phyloP scores from a whole-genome alignment of 257 asterid genomes.

The Nicotiana paniculata region DNA sequence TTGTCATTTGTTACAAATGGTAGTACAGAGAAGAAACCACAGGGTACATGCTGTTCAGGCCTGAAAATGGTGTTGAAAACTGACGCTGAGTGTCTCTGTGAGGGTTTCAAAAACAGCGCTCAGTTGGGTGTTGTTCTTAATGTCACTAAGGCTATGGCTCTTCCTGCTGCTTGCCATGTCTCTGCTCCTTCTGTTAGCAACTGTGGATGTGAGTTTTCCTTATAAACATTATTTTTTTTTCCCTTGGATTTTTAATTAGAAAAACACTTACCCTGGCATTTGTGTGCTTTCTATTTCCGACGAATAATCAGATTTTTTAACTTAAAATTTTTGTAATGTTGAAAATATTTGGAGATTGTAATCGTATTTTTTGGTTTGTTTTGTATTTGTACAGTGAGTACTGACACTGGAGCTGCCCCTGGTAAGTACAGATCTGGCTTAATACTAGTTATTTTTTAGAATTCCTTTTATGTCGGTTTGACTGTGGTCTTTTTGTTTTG shows the following conservation, averaged over 20 bases:
- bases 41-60: slow-evolving; percentile 70
- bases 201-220: slow-evolving; percentile 56
- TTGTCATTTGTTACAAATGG: slow-evolving; percentile 59
- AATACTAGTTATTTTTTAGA: background rate
- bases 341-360: background rate
- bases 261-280: background rate
- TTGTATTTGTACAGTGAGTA: slow-evolving; percentile 37
- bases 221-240: background rate
- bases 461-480: background rate
- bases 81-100: slow-evolving; percentile 70
- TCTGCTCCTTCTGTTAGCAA: slow-evolving; percentile 65
- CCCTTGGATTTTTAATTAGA: background rate
- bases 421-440: slow-evolving; percentile 38
- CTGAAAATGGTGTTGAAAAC: slow-evolving; percentile 68
- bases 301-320: background rate
- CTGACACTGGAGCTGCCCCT: slow-evolving; percentile 45
- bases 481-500: background rate
- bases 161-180: slow-evolving; percentile 81
- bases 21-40: slow-evolving; percentile 56
- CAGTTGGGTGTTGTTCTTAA: slow-evolving; percentile 71
- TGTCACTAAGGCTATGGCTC: slow-evolving; percentile 62
- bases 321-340: background rate
- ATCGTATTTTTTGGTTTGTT: background rate
- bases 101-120: slow-evolving; percentile 71
- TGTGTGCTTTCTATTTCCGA: background rate